Conservation (phyloP, 768 basidiomycete species). For the Boletus reticuloceps region DNA sequence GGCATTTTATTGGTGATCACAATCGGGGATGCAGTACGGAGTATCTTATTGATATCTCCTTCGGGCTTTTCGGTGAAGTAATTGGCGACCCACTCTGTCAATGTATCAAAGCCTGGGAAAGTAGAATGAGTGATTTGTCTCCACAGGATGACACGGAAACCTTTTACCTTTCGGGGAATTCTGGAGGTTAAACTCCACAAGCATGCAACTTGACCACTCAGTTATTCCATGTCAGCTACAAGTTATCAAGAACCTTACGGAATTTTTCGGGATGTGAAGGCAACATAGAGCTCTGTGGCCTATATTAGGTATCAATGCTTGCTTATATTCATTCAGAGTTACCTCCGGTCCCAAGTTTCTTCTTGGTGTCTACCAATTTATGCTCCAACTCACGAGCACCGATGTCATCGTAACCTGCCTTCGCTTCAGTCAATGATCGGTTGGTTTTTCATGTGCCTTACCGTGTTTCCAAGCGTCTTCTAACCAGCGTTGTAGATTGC, state of each 20-base stretch:
- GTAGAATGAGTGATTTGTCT: neutral
- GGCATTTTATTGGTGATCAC: slow-evolving; percentile 67
- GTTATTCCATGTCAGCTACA: neutral
- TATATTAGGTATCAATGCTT: neutral
- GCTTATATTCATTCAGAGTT: neutral
- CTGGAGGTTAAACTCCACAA: slow-evolving; percentile 63
- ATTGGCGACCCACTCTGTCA: slow-evolving; percentile 71
- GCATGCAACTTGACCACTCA: slow-evolving; percentile 37
- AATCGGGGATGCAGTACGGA: slow-evolving; percentile 52
- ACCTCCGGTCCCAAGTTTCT: slow-evolving; percentile 86
- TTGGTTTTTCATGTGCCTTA: slow-evolving; percentile 16
- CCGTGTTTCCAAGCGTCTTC: slow-evolving; percentile 80
- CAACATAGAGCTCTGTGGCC: slow-evolving; percentile 65
- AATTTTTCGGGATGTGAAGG: slow-evolving; percentile 74
- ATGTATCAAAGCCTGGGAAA: slow-evolving; percentile 39
- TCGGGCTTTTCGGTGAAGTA: slow-evolving; percentile 56
- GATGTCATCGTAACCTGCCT: slow-evolving; percentile 65
- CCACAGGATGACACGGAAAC: slow-evolving; percentile 29
- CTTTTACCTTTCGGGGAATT: slow-evolving; percentile 34
- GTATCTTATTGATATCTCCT: slow-evolving; percentile 48
- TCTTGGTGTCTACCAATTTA: slow-evolving; percentile 51
- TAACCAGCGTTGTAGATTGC: slow-evolving; percentile 75
- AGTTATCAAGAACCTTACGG: slow-evolving; percentile 53
- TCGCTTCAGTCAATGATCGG: neutral
- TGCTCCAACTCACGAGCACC: slow-evolving; percentile 61